Evolutionary conservation across 306 rosid genomes (phyloP).

Genomic region (Pyrus bretschneideri): DNA sequence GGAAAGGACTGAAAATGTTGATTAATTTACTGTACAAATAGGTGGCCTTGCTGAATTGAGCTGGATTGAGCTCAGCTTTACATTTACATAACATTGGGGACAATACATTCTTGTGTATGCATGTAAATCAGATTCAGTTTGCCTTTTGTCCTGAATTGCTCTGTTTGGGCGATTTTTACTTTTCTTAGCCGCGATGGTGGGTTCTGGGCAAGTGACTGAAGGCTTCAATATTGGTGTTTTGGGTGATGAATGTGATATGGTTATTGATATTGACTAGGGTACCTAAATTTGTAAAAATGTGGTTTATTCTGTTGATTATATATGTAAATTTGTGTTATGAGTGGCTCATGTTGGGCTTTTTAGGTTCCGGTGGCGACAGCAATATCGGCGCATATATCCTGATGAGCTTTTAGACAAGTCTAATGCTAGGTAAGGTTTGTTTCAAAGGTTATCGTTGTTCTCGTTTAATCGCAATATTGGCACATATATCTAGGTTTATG

Average conservation of each 20-base stretch:
- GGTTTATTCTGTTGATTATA: neutral
- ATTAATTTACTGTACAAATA: neutral
- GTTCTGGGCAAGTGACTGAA: neutral
- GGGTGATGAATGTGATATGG: neutral
- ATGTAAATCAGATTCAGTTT: neutral
- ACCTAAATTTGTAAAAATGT: neutral
- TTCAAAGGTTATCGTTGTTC: neutral
- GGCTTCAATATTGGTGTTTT: neutral
- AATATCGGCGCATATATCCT: constrained; percentile 75
- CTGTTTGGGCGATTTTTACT: neutral
- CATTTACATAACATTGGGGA: neutral
- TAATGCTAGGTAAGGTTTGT: constrained; percentile 56
- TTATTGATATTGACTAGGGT: neutral
- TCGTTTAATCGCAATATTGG: neutral
- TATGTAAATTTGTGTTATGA: neutral
- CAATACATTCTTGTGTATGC: neutral
- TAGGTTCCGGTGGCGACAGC: constrained; percentile 88
- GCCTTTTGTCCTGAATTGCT: neutral
- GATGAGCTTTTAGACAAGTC: constrained; percentile 80
- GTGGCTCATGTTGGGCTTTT: neutral
- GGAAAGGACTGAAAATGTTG: neutral
- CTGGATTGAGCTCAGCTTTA: neutral
- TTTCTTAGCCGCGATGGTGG: neutral
- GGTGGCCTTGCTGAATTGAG: neutral
- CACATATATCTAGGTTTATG: neutral